phyloP scores from a whole-genome alignment of 108 stramenopile species.

The Fragilaria radians region DNA sequence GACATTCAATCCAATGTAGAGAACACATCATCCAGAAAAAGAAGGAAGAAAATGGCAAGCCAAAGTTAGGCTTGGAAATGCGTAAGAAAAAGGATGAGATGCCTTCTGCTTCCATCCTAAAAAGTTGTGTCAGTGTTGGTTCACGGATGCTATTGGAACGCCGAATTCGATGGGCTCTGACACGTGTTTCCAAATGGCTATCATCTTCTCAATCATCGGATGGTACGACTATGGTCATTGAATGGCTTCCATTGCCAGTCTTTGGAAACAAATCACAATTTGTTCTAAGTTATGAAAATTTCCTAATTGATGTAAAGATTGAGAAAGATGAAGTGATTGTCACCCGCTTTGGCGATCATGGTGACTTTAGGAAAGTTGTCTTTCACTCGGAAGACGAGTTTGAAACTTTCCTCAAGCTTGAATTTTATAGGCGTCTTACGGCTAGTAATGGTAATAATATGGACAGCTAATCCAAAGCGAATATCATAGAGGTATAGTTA shows the following conservation, averaged over 20 bases:
- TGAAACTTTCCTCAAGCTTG: constrained; percentile 55
- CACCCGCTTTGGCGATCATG: constrained; percentile 30
- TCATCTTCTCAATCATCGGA: constrained; percentile 19
- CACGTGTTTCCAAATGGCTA: constrained; percentile 41
- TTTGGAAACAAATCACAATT: constrained; percentile 71
- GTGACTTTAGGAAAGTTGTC: constrained; percentile 40
- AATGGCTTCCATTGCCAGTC: constrained; percentile 70
- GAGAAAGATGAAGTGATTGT: constrained; percentile 50
- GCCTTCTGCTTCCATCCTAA: constrained; percentile 51
- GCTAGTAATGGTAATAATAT: not conserved
- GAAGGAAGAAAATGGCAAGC: constrained; percentile 21
- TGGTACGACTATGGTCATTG: constrained; percentile 27
- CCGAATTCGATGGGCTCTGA: constrained; percentile 39
- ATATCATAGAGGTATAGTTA: too few species aligned
- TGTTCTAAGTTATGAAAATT: constrained; percentile 24
- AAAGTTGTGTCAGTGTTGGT: constrained; percentile 61
- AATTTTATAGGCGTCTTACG: constrained; percentile 31
- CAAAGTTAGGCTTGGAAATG: constrained; percentile 33
- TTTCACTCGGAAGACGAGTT: constrained; percentile 71
- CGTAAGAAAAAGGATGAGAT: constrained; percentile 28
- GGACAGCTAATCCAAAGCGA: too few species aligned
- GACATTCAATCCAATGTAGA: constrained; percentile 41
- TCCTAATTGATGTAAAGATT: constrained; percentile 52
- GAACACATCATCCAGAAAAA: constrained; percentile 21
- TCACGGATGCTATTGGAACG: constrained; percentile 70